Conservation (phyloP, 306 rosid species). For the Malus fusca region DNA sequence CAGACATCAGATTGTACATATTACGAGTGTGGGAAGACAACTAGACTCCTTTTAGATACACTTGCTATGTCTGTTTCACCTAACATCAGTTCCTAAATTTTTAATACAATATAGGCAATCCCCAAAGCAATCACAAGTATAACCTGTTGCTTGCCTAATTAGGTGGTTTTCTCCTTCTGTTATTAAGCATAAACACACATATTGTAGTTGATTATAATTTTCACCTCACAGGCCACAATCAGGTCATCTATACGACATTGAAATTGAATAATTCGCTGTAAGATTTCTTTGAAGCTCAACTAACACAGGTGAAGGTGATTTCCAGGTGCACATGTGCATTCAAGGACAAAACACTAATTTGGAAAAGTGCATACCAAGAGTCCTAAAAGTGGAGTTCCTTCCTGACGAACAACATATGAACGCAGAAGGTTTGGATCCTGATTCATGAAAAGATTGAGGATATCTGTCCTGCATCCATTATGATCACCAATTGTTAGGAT, state of each 20-base stretch:
- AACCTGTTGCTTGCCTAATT: neutral
- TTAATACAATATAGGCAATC: neutral
- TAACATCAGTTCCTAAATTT: neutral
- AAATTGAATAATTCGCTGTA: neutral
- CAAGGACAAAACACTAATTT: neutral
- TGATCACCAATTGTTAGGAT: slow-evolving; percentile 39
- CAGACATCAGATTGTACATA: neutral
- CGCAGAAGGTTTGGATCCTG: slow-evolving; percentile 96
- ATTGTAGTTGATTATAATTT: neutral
- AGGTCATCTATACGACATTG: neutral
- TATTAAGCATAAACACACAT: neutral
- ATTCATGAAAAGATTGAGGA: slow-evolving; percentile 91
- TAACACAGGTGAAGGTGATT: neutral
- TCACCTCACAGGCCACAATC: neutral
- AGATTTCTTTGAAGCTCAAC: neutral
- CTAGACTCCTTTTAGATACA: neutral
- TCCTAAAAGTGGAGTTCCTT: slow-evolving; percentile 80
- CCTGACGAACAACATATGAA: slow-evolving; percentile 80
- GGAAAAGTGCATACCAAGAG: slow-evolving; percentile 51
- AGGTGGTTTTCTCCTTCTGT: neutral
- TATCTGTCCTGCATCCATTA: slow-evolving; percentile 96
- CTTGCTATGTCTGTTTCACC: neutral
- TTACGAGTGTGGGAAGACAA: neutral
- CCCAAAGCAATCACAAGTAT: neutral
- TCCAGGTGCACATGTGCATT: slow-evolving; percentile 6